These are phyloP conservation scores for Lyophyllum atratum DNA, from an alignment of 768 basidiomycete species.

Conservation along the genomic window DNA sequence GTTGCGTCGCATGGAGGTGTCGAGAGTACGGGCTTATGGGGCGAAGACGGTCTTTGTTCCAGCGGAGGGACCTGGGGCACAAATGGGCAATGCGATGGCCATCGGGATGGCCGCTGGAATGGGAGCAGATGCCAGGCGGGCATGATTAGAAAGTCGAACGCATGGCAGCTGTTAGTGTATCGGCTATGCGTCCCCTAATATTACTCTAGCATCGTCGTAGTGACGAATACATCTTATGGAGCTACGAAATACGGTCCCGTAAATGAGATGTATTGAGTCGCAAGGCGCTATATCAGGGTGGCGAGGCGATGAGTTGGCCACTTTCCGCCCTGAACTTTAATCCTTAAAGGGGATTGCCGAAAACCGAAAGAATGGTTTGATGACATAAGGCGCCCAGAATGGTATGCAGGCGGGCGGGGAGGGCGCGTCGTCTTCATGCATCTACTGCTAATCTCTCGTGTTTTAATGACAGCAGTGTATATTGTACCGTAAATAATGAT, in stretches of 20 bases:
- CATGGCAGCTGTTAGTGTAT: background rate
- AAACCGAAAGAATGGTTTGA: too few species aligned
- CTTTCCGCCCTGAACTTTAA: too few species aligned
- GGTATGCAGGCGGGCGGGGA: too few species aligned
- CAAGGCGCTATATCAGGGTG: conserved; percentile 7
- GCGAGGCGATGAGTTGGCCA: too few species aligned
- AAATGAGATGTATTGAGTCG: conserved; percentile 1
- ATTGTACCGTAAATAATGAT: too few species aligned
- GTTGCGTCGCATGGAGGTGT: conserved; percentile 64
- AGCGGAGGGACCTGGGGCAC: conserved; percentile 56
- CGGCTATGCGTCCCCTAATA: background rate
- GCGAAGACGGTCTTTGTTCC: conserved; percentile 70
- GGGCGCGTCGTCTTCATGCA: too few species aligned
- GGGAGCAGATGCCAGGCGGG: conserved; percentile 41
- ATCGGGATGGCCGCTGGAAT: conserved; percentile 71
- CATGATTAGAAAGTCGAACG: background rate
- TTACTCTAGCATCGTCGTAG: background rate
- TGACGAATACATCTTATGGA: background rate
- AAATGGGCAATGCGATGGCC: conserved; percentile 64
- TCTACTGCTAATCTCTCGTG: too few species aligned
- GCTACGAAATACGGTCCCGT: background rate
- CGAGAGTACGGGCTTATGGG: conserved; percentile 66
- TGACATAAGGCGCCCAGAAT: too few species aligned
- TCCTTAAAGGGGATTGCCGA: too few species aligned
- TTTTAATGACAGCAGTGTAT: too few species aligned